phyloP scores from a whole-genome alignment of 176 grass and related monocot genomes.

The Areca catechu region DNA sequence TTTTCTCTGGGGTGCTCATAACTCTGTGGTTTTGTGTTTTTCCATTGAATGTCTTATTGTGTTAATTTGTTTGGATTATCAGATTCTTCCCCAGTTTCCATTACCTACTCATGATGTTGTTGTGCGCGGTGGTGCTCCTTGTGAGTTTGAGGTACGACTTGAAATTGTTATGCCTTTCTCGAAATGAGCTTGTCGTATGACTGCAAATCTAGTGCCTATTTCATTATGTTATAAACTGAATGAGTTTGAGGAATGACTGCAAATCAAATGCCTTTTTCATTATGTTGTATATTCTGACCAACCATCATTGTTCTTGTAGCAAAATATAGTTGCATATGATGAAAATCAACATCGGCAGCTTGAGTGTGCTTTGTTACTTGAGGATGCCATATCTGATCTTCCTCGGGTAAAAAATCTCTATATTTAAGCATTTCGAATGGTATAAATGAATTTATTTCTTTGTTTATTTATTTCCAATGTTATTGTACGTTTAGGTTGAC shows the following conservation, averaged over 20 bases:
- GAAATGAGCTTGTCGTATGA: constrained; percentile 40
- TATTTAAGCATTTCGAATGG: no score
- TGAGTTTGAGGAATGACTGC: no score
- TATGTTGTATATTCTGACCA: not conserved
- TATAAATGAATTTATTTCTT: not conserved
- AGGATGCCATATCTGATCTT: constrained; percentile 78
- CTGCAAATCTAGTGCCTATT: no score
- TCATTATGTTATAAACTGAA: no score
- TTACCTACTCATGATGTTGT: constrained; percentile 75
- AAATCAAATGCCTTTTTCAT: no score
- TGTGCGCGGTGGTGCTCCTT: constrained; percentile 42
- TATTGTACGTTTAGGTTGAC: constrained; percentile 25
- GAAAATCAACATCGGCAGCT: constrained; percentile 37
- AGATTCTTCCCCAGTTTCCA: constrained; percentile 74
- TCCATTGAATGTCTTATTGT: no score
- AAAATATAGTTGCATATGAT: constrained; percentile 73
- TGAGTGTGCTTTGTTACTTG: constrained; percentile 44
- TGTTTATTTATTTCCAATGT: not conserved
- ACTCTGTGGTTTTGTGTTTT: no score
- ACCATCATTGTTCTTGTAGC: constrained; percentile 32
- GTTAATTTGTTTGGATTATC: not conserved
- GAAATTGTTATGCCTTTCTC: no score
- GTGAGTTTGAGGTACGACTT: constrained; percentile 54
- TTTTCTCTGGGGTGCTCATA: no score
- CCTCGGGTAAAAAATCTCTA: constrained; percentile 31